Conservation (phyloP, 768 basidiomycete genomes). For the Tremella fuciformis region DNA sequence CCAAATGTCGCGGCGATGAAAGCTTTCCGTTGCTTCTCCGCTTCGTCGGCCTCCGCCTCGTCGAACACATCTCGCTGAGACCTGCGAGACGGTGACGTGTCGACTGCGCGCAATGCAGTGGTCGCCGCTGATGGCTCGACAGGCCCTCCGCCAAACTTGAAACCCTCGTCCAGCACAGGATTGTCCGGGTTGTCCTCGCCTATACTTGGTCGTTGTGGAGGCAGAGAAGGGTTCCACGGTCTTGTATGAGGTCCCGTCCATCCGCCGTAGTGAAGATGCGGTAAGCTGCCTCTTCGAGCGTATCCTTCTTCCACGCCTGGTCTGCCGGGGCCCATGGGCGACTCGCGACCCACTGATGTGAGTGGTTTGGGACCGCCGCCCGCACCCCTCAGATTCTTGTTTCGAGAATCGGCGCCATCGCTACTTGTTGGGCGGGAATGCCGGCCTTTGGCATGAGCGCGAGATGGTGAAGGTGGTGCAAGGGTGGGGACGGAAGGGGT, state of each 20-base stretch:
- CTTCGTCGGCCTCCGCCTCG: conserved; percentile 45
- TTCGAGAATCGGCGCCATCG: conserved; percentile 22
- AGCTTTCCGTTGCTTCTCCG: conserved; percentile 46
- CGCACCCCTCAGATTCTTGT: conserved; percentile 8
- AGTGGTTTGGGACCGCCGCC: conserved; percentile 7
- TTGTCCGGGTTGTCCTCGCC: conserved; percentile 19
- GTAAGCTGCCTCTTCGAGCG: conserved; percentile 37
- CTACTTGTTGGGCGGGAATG: conserved; percentile 28
- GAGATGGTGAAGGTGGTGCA: conserved; percentile 40
- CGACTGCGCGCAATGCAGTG: conserved; percentile 23
- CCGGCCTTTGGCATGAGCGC: conserved; percentile 28
- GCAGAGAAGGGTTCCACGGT: conserved; percentile 35
- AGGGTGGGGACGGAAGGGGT: conserved; percentile 40
- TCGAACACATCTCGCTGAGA: conserved; percentile 31
- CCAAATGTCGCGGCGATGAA: conserved; percentile 48
- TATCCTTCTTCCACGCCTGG: conserved; percentile 6
- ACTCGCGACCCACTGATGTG: neutral
- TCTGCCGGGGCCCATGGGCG: neutral
- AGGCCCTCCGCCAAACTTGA: conserved; percentile 35
- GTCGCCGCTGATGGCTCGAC: conserved; percentile 18
- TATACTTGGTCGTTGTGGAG: conserved; percentile 36
- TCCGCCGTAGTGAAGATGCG: conserved; percentile 33
- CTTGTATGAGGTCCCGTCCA: conserved; percentile 22
- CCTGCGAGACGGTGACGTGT: conserved; percentile 23
- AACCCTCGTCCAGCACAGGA: conserved; percentile 14